phyloP scores from a whole-genome alignment of 176 grass and related monocot genomes.

The Elaeis guineensis region DNA sequence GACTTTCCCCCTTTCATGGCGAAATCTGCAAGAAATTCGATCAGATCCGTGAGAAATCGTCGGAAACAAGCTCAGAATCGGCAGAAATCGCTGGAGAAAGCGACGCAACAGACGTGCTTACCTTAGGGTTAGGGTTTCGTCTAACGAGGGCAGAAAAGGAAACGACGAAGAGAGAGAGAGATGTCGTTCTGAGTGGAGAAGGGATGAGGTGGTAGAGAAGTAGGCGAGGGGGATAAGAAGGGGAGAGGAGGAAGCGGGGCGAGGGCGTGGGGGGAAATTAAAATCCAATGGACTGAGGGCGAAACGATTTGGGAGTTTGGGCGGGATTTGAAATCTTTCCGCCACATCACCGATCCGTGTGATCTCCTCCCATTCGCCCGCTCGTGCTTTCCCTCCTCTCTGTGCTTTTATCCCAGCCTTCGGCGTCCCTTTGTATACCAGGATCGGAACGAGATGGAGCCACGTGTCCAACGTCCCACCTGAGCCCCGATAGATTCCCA shows the following conservation, averaged over 20 bases:
- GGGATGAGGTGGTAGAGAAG: not conserved
- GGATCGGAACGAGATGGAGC: too few relatives aligned
- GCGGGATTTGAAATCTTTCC: not conserved
- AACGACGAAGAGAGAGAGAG: slow-evolving; percentile 2
- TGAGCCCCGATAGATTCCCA: too few relatives aligned
- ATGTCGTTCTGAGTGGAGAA: not conserved
- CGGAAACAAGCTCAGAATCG: not conserved
- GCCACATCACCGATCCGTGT: slow-evolving; percentile 78
- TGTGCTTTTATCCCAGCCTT: slow-evolving; percentile 13
- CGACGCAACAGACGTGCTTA: not conserved
- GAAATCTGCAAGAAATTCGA: slow-evolving; percentile 1
- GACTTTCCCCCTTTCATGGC: slow-evolving; percentile 77
- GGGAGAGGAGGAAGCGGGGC: slow-evolving; percentile 8
- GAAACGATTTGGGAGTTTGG: slow-evolving; percentile 1
- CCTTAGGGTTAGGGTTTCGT: slow-evolving; percentile 13
- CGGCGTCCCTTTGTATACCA: too few relatives aligned
- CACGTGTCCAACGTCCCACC: too few relatives aligned
- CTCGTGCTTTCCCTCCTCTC: not conserved
- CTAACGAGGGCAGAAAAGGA: too few relatives aligned
- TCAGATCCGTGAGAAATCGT: slow-evolving; percentile 30
- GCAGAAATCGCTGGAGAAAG: not conserved
- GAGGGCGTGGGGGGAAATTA: not conserved
- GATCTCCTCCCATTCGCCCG: slow-evolving; percentile 10
- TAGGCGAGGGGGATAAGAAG: slow-evolving; percentile 22
- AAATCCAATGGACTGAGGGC: not conserved